Base-by-base conservation (phyloP, 2,329 filamentous ascomycete genomes). In the Monilinia vaccinii-corymbosi region DNA sequence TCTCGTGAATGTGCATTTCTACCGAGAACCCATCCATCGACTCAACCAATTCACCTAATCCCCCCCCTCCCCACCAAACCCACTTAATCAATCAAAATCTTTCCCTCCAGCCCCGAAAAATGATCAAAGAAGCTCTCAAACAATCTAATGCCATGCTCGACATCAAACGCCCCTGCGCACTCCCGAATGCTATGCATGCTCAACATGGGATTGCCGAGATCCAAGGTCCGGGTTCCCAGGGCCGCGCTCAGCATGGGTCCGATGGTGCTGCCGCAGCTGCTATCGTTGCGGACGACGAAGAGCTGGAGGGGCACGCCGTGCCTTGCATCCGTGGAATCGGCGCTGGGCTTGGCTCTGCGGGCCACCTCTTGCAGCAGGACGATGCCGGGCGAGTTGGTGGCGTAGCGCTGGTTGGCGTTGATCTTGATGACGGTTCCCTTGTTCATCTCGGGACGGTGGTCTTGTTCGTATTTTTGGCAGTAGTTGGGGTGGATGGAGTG, bases 111-210 rank as follows among this genome's bases (percentile, higher is more conserved):
- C 65, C 84, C 82, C n/a, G 88, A 88, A 72, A 91, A 99, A 71
- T 88, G 82, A 67, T 87, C 80, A 72, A 96, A 92, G 76, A 97
- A 99, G 67, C 87, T 84, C 65, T 88, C 85, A 74, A 99, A 97
- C 57, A 99, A 73, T 70, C 87, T 86, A 65, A 96, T 85, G 0
- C 89, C 89, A 75, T 94, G 84, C 67, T 88, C 89, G 0, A 97
- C 94, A 28, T 97, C 93, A 68, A 91, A 83, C 2, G 87, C 85
- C 44, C 93, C 93, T 28, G 89, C 89, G 49, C 91, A 97, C 80
- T 97, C 93, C 58, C 94, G 85, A 70, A 97, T 96, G 71, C 88
- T 94, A 76, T 97, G 93, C 93, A 97, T 97, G 91, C 77, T 97
- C 53, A 61, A 50, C 53, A 57, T 56, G 6, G 93, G 87, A 75